Evolutionary conservation across 441 rosid genomes (phyloP).

Genomic region (Populus hybrid): DNA sequence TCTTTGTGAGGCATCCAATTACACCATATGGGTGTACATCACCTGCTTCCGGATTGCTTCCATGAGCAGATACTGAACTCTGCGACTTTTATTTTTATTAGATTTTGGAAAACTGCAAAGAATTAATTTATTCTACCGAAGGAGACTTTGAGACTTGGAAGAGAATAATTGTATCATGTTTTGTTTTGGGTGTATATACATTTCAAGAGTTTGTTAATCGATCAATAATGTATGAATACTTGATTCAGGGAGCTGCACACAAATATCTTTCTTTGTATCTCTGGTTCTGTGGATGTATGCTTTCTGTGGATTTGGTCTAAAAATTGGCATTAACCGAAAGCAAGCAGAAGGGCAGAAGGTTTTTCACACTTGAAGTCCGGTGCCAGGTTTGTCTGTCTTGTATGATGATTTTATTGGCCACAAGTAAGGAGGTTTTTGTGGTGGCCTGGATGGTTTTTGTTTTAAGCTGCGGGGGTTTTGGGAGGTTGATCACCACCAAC

Average conservation of each 20-base stretch:
- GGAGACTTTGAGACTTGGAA: not conserved
- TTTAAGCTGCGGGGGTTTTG: no score
- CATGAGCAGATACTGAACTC: not conserved
- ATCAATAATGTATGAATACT: slow-evolving; percentile 9
- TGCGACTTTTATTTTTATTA: not conserved
- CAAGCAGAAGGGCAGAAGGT: no score
- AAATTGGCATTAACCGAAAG: not conserved
- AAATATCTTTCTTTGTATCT: not conserved
- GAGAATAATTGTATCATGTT: slow-evolving; percentile 2
- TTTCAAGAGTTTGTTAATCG: not conserved
- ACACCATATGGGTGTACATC: not conserved
- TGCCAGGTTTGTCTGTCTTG: no score
- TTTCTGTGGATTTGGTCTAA: not conserved
- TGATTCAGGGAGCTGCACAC: not conserved
- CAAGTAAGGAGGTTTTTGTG: no score
- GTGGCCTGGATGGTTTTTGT: no score
- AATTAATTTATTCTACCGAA: not conserved
- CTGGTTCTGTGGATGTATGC: not conserved
- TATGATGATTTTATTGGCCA: no score
- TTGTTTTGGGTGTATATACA: slow-evolving; percentile 5
- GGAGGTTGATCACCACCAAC: no score
- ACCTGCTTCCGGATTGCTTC: not conserved
- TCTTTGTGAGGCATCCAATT: not conserved
- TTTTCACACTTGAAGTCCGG: no score
- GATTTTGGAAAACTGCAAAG: not conserved